Percentiles rank a stretch among this genome's conserved stretches.
These are phyloP conservation scores for Azolla pinnata DNA, from an alignment of 75 land plant genomes.

Conservation along the genomic window DNA sequence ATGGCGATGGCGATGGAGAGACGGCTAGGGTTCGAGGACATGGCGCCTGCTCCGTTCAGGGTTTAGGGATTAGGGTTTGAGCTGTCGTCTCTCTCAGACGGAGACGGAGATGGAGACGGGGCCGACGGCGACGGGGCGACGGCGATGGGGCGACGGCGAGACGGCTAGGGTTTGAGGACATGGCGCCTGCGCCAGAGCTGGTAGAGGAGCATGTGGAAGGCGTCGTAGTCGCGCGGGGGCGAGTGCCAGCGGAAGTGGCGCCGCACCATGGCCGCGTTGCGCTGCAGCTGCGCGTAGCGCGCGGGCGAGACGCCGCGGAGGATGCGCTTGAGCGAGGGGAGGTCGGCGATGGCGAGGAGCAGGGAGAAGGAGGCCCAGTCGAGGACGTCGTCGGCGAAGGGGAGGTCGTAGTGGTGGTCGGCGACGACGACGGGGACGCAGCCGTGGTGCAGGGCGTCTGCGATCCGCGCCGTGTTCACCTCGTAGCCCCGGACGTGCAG, in stretches of 20 bases:
- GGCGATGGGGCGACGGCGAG: no score
- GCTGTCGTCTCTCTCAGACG: no score
- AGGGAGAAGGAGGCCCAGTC: slow-evolving; percentile 43
- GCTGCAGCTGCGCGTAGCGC: slow-evolving; percentile 20
- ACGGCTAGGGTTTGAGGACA: no score
- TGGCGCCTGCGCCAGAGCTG: slow-evolving; percentile 49
- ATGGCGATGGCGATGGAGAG: no score
- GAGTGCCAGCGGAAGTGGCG: slow-evolving; percentile 39
- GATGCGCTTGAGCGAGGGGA: slow-evolving; percentile 20
- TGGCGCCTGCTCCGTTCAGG: no score
- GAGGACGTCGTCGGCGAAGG: slow-evolving; percentile 17
- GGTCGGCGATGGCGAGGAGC: slow-evolving; percentile 21
- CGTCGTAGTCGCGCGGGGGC: slow-evolving; percentile 30
- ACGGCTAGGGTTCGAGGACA: no score
- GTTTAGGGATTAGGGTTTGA: no score
- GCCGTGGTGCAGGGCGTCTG: slow-evolving; percentile 87
- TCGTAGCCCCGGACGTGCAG: slow-evolving; percentile 91
- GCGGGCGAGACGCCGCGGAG: slow-evolving; percentile 21
- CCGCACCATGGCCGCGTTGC: slow-evolving; percentile 25
- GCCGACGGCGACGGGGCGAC: no score
- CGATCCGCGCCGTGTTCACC: slow-evolving; percentile 85
- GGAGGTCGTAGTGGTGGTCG: slow-evolving; percentile 20
- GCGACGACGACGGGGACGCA: slow-evolving; percentile 75
- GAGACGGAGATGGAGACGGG: no score
- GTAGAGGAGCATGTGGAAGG: slow-evolving; percentile 45